Conservation (phyloP, 83 land plant genomes). For the Larix sibirica region DNA sequence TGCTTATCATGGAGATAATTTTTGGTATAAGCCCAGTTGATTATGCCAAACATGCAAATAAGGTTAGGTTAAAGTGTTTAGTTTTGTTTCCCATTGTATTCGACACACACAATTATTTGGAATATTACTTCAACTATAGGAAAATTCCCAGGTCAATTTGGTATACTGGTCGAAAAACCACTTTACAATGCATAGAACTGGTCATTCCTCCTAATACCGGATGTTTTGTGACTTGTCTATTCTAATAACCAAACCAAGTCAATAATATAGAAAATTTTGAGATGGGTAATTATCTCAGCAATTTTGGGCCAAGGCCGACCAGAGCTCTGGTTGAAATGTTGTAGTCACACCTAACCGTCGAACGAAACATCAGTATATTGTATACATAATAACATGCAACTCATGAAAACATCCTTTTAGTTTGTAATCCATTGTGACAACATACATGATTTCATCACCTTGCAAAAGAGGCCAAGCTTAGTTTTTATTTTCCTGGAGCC, state of each 20-base stretch:
- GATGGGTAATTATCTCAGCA: neutral
- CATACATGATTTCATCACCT: neutral
- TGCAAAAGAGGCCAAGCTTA: conserved; percentile 8
- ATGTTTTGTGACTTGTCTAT: neutral
- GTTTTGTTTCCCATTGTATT: neutral
- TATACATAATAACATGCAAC: neutral
- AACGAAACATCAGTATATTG: neutral
- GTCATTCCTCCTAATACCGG: neutral
- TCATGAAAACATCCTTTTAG: neutral
- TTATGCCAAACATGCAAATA: conserved; percentile 57
- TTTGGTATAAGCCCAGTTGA: conserved; percentile 76
- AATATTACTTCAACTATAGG: neutral
- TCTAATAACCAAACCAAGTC: neutral
- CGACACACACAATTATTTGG: neutral
- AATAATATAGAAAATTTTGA: neutral
- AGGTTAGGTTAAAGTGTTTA: conserved; percentile 35
- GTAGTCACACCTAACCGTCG: neutral
- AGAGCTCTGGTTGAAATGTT: neutral
- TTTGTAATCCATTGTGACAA: neutral
- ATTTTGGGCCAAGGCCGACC: neutral
- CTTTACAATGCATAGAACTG: neutral
- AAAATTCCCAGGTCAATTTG: conserved; percentile 54
- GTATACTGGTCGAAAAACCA: conserved; percentile 46
- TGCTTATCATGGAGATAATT: conserved; percentile 75
- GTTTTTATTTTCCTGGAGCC: neutral